Percentiles rank a stretch among this genome's conserved stretches.
These are phyloP conservation scores for Echeveria elegans DNA, from an alignment of 164 flowering plant species.

Conservation along the genomic window DNA sequence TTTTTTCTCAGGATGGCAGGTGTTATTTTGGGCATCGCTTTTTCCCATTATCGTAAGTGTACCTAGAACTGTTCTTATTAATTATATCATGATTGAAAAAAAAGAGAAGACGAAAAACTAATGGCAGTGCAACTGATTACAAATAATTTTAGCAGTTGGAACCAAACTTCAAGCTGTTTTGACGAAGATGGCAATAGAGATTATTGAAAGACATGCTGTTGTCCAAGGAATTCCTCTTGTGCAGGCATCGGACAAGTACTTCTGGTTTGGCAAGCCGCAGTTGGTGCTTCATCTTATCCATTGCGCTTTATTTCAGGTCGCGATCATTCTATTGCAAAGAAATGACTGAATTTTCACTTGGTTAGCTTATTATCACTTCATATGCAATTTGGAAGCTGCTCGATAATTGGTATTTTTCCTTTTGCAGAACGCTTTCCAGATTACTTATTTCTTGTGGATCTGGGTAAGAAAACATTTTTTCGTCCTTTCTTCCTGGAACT, in stretches of 20 bases:
- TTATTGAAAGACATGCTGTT: conserved; percentile 39
- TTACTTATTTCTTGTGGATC: conserved; percentile 89
- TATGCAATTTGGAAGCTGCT: neutral
- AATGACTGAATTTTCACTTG: neutral
- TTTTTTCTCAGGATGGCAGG: conserved; percentile 47
- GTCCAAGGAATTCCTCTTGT: conserved; percentile 54
- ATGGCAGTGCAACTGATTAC: neutral
- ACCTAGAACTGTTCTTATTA: neutral
- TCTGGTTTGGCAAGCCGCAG: conserved; percentile 49
- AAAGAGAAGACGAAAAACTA: neutral
- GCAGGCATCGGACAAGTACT: conserved; percentile 40
- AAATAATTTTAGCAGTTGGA: conserved; percentile 46
- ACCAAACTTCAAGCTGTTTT: conserved; percentile 45
- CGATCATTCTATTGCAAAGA: neutral
- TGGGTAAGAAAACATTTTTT: conserved; percentile 46
- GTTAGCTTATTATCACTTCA: neutral
- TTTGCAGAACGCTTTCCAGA: conserved; percentile 90
- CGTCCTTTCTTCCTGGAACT: too few relatives aligned
- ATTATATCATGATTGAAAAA: neutral
- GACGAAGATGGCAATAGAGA: conserved; percentile 53
- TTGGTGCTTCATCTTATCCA: conserved; percentile 47
- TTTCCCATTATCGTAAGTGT: conserved; percentile 46
- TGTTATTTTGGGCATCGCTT: conserved; percentile 43
- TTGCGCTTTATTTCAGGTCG: conserved; percentile 32
- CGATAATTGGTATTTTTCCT: conserved; percentile 7